Conservation (phyloP, 2,329 filamentous ascomycete genomes). For the Pezicula rhizophila region DNA sequence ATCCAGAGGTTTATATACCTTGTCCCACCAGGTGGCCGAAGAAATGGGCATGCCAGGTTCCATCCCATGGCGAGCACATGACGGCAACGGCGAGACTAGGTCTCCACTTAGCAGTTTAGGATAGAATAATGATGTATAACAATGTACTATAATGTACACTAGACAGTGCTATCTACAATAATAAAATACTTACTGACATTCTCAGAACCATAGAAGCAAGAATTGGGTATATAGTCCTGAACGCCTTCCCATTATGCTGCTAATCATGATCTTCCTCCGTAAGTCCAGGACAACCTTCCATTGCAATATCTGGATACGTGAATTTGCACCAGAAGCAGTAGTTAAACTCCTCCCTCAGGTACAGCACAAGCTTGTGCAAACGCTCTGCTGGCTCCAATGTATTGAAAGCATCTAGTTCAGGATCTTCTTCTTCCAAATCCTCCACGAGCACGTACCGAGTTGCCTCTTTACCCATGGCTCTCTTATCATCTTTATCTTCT, state of each 20-base stretch:
- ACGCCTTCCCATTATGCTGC: slow-evolving; percentile 9
- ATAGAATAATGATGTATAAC: neutral
- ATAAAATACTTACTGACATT: neutral
- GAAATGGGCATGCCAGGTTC: slow-evolving; percentile 21
- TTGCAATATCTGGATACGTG: slow-evolving; percentile 62
- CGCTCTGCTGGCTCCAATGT: slow-evolving; percentile 60
- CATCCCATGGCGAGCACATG: slow-evolving; percentile 8
- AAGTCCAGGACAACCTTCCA: slow-evolving; percentile 85
- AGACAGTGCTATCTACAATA: no score
- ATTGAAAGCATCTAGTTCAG: slow-evolving; percentile 76
- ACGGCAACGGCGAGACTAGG: neutral
- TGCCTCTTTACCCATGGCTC: slow-evolving; percentile 56
- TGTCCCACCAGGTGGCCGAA: slow-evolving; percentile 8
- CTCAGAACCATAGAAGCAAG: neutral
- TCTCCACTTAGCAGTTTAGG: neutral
- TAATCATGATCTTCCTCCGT: slow-evolving; percentile 77
- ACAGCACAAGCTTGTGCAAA: slow-evolving; percentile 58
- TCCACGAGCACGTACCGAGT: slow-evolving; percentile 55
- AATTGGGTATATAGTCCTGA: slow-evolving; percentile 20
- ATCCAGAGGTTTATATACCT: neutral
- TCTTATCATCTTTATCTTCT: slow-evolving; percentile 66
- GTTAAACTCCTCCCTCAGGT: slow-evolving; percentile 62
- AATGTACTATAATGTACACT: neutral
- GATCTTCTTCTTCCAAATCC: slow-evolving; percentile 71
- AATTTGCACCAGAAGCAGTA: slow-evolving; percentile 99